Evolutionary conservation across 139 green algal genomes (phyloP), one percentile per base, ranked within the genome.

Genomic region (Coelastrella sp.): DNA sequence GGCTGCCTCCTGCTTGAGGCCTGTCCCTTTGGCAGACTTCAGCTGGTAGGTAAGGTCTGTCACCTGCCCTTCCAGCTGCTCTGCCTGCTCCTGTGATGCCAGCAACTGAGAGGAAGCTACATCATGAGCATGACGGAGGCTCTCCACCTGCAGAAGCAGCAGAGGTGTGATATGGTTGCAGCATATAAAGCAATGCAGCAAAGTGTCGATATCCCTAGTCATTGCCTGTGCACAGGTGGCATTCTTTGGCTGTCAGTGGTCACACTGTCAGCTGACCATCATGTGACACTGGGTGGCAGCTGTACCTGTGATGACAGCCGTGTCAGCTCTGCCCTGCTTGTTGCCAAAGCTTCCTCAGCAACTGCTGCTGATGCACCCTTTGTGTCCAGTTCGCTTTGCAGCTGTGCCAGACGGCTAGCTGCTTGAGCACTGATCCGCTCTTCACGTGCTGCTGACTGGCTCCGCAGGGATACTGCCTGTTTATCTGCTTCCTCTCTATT

Each of bases 351-450:
- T 25, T 35, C 12, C 27, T 88, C 84, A 57, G 49, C 24, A 35
- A 81, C 84, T 25, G 58, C 61, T 22, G 84, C 68, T 25, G 84
- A 66, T 57, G 84, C 66, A 35, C 20, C 56, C 35, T 60, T 73
- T 25, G 68, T 49, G 68, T 88, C 84, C 35, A 88, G 84, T 57
- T 88, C 84, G 20, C 68, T 81, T 20, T 88, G 84, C 84, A 88
- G 20, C 68, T 75, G n/a, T 56, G 84, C 68, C 19, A 81, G 8
- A 6, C 84, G 49, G 84, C 84, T 70, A 20, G 84, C 66, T 24
- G 25, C 19, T 57, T 88, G 68, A 11, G 84, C 84, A 35, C 12
- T 58, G 35, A 88, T 24, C 20, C 84, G 84, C 68, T 88, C 84
- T 35, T 88, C 84, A 5, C 84, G 15, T 20, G 84, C 84, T n/a